Evolutionary conservation across 108 stramenopile genomes (phyloP).

Genomic region (Cyclotella sp.): DNA sequence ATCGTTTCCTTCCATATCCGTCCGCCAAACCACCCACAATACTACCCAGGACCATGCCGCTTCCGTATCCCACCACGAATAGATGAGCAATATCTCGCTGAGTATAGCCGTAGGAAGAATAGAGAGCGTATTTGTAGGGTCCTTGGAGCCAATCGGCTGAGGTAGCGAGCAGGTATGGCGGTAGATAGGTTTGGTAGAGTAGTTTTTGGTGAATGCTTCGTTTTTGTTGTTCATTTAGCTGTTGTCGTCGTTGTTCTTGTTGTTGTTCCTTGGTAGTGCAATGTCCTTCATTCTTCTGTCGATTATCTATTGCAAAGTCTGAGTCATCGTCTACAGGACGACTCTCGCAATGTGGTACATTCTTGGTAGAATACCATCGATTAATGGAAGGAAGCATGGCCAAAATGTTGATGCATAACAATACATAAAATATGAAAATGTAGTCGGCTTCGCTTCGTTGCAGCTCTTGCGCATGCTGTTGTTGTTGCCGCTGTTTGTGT

Average conservation of each 20-base stretch:
- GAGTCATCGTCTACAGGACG: neutral
- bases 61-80: constrained; percentile 88
- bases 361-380: neutral
- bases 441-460: neutral
- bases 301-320: neutral
- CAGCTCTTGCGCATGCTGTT: neutral
- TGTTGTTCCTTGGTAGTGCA: neutral
- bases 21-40: constrained; percentile 74
- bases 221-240: constrained; percentile 20
- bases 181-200: constrained; percentile 79
- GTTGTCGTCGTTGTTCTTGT: constrained; percentile 11
- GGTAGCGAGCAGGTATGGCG: constrained; percentile 91
- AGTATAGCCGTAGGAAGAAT: constrained; percentile 86
- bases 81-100: constrained; percentile 87
- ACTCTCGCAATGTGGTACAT: neutral
- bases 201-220: constrained; percentile 35
- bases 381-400: neutral
- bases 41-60: constrained; percentile 72
- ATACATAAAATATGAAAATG: neutral
- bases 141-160: constrained; percentile 98
- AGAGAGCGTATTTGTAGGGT: constrained; percentile 98
- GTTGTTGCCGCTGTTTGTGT: too few species aligned
- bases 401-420: neutral
- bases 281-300: neutral
- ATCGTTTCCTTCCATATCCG: constrained; percentile 53